These are phyloP conservation scores for Nyssa sinensis DNA, from an alignment of 148 eudicot genomes.

Conservation along the genomic window DNA sequence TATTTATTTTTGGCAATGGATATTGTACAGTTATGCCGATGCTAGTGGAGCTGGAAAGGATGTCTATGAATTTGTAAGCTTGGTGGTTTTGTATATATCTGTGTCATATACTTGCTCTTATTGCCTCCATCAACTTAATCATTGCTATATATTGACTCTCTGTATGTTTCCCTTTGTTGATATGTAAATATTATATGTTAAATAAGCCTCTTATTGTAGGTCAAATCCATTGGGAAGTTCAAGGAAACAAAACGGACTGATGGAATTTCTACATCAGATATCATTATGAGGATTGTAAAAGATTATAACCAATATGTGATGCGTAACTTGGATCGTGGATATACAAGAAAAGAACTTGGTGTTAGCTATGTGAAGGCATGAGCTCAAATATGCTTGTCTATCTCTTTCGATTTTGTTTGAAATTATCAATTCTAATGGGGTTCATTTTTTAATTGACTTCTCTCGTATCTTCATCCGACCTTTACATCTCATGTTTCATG, in stretches of 20 bases:
- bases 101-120: neutral
- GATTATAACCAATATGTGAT: constrained; percentile 77
- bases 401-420: neutral
- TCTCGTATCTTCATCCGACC: neutral
- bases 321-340: constrained; percentile 80
- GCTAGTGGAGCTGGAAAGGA: constrained; percentile 71
- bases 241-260: constrained; percentile 72
- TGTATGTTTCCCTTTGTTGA: neutral
- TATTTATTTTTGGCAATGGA: neutral
- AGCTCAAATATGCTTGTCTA: neutral
- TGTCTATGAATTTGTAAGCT: constrained; percentile 78
- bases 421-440: neutral
- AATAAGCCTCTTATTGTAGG: constrained; percentile 30
- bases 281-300: constrained; percentile 74
- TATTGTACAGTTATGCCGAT: constrained; percentile 61
- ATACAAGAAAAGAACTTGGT: constrained; percentile 67
- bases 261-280: constrained; percentile 80
- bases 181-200: constrained; percentile 1
- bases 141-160: neutral
- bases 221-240: constrained; percentile 60
- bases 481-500: constrained; percentile 1
- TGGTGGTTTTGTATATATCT: neutral
- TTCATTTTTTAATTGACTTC: neutral
- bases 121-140: neutral
- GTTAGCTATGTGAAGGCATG: constrained; percentile 68